phyloP scores from a whole-genome alignment of 2,329 filamentous ascomycete species.

The Cytospora leucostoma region DNA sequence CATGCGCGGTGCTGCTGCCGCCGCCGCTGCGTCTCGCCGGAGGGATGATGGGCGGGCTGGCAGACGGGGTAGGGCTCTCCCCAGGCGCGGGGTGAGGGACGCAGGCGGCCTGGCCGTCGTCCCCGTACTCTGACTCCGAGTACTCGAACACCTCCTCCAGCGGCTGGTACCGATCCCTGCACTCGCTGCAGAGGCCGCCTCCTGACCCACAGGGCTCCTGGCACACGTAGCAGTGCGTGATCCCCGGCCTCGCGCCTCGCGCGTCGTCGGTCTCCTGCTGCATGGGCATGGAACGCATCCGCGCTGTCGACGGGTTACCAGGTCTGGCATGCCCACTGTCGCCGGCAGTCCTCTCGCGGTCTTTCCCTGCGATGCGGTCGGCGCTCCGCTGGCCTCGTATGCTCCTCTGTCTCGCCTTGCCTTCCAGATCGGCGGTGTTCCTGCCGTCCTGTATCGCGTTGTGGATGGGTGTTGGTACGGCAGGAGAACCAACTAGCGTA shows the following conservation, averaged over 20 bases:
- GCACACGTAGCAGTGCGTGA: constrained; percentile 7
- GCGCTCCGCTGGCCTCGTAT: background rate
- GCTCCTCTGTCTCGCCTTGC: background rate
- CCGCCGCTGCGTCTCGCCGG: background rate
- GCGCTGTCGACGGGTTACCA: background rate
- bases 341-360: background rate
- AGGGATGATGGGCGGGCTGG: background rate
- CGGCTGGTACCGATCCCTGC: constrained; percentile 6
- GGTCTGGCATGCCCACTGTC: background rate
- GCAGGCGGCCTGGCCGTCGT: constrained; percentile 7
- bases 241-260: background rate
- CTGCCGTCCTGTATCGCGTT: too few relatives aligned
- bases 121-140: constrained; percentile 15
- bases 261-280: background rate
- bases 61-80: background rate
- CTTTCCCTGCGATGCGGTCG: background rate
- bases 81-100: background rate
- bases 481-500: background rate
- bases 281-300: too few relatives aligned
- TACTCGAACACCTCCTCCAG: constrained; percentile 4
- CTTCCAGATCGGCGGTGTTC: background rate
- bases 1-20: background rate
- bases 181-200: constrained; percentile 12
- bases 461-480: background rate
- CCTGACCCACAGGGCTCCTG: constrained; percentile 1